phyloP scores from a whole-genome alignment of 306 rosid genomes.

The Trichosanthes cucumerina region DNA sequence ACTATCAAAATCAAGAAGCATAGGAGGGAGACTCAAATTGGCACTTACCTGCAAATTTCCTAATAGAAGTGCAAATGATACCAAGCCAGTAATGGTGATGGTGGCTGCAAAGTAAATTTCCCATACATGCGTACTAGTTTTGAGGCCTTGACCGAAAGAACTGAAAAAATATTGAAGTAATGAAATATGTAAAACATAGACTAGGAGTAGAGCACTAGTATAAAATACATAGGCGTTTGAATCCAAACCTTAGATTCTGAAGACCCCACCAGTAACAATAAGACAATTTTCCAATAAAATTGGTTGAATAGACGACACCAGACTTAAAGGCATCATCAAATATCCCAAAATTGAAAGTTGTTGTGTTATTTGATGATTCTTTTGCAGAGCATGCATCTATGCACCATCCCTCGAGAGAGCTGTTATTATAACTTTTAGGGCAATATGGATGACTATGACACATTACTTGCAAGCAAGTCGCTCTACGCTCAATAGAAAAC shows the following conservation, averaged over 20 bases:
- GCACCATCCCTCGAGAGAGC: not conserved
- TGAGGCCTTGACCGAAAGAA: slow-evolving; percentile 22
- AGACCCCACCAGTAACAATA: slow-evolving; percentile 11
- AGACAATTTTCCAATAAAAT: not conserved
- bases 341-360: slow-evolving; percentile 9
- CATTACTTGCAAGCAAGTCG: slow-evolving; percentile 9
- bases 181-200: not conserved
- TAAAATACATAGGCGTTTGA: not conserved
- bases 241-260: slow-evolving; percentile 5
- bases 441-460: not conserved
- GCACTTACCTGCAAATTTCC: slow-evolving; percentile 32
- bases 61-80: slow-evolving; percentile 20
- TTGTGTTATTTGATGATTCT: not conserved
- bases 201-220: not conserved
- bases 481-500: slow-evolving; percentile 9
- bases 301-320: not conserved
- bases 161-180: not conserved
- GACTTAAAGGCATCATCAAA: slow-evolving; percentile 5
- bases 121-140: slow-evolving; percentile 12
- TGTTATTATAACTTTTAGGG: not conserved
- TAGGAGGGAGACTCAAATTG: not conserved
- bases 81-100: slow-evolving; percentile 17
- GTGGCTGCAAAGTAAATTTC: slow-evolving; percentile 19
- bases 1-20: not conserved
- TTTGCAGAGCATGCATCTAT: slow-evolving; percentile 1